Percentiles rank a stretch among this genome's conserved stretches.
Evolutionary conservation across 768 basidiomycete genomes (phyloP).

Genomic region (Dioszegia hungarica): DNA sequence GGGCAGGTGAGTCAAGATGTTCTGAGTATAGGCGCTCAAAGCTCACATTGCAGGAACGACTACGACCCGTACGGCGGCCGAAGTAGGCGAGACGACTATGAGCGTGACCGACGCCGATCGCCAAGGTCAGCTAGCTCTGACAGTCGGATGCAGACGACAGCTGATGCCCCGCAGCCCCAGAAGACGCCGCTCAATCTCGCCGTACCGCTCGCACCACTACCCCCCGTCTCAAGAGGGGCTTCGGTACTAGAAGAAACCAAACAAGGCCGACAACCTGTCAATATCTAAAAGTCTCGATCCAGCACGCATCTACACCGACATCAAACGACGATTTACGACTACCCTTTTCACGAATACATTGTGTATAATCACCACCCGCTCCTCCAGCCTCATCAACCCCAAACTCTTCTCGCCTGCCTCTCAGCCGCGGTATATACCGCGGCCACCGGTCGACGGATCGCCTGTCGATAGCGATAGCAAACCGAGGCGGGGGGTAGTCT

Average conservation of each 20-base stretch:
- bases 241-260: slow-evolving; percentile 31
- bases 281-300: too few species aligned
- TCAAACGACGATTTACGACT: too few species aligned
- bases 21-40: neutral
- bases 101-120: slow-evolving; percentile 25
- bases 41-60: neutral
- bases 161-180: slow-evolving; percentile 15
- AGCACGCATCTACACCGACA: too few species aligned
- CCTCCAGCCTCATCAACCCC: too few species aligned
- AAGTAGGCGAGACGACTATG: slow-evolving; percentile 32
- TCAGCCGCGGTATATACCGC: too few species aligned
- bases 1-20: neutral
- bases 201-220: slow-evolving; percentile 33
- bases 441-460: too few species aligned
- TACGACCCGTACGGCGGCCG: slow-evolving; percentile 36
- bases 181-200: slow-evolving; percentile 33
- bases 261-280: too few species aligned
- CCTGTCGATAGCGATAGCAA: too few species aligned
- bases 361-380: too few species aligned
- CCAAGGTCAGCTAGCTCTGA: slow-evolving; percentile 29
- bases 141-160: neutral
- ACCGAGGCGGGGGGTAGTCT: too few species aligned
- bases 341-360: too few species aligned
- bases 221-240: slow-evolving; percentile 14
- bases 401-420: too few species aligned